Evolutionary conservation across 148 eudicot genomes (phyloP).

Genomic region (Nyssa sinensis): DNA sequence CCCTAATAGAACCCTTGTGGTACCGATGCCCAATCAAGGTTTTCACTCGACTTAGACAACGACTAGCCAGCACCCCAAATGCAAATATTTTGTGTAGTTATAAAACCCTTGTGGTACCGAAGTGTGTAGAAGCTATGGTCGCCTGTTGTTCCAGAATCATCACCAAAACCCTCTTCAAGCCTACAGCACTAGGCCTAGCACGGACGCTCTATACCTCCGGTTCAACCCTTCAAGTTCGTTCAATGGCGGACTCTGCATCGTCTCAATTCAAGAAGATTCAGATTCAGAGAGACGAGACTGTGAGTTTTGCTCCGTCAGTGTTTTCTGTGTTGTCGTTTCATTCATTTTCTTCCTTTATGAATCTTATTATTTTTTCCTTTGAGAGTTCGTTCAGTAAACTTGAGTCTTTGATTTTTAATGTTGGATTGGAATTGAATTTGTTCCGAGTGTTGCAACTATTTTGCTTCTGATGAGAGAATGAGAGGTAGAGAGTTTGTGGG

Average conservation of each 20-base stretch:
- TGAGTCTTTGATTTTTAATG: neutral
- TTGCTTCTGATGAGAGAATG: neutral
- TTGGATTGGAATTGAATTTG: neutral
- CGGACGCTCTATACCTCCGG: constrained; percentile 15
- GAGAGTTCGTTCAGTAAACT: neutral
- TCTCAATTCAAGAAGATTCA: constrained; percentile 60
- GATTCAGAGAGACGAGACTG: constrained; percentile 77
- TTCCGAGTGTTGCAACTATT: neutral
- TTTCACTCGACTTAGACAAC: too few relatives aligned
- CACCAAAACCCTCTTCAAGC: constrained; percentile 22
- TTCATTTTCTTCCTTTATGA: neutral
- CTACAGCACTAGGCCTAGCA: neutral
- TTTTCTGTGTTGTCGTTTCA: neutral
- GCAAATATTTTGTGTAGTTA: neutral
- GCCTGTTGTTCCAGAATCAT: constrained; percentile 28
- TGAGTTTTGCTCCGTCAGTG: constrained; percentile 20
- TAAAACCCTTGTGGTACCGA: neutral
- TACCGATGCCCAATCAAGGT: too few relatives aligned
- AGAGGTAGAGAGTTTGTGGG: neutral
- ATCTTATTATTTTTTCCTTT: neutral
- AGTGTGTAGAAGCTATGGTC: neutral
- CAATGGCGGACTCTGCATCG: constrained; percentile 58
- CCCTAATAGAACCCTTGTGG: too few relatives aligned
- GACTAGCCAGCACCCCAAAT: too few relatives aligned
- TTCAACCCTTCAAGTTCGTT: constrained; percentile 43